These are phyloP conservation scores for Amaranthus hypochondriacus DNA, from an alignment of 148 eudicot genomes.

Conservation along the genomic window DNA sequence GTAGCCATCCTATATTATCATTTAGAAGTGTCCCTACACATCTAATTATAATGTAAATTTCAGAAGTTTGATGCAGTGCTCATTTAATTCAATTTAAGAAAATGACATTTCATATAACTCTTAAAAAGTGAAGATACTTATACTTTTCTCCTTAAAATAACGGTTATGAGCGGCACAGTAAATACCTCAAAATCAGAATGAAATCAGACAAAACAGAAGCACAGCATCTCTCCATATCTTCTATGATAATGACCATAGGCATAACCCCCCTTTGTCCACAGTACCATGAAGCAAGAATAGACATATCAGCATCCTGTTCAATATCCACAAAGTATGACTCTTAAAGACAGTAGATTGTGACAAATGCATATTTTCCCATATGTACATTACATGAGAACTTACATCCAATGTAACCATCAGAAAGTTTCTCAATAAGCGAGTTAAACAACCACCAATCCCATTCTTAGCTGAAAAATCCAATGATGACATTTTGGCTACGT, in stretches of 20 bases:
- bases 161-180: conserved; percentile 5
- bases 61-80: background rate
- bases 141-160: conserved; percentile 8
- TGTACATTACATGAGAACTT: conserved; percentile 25
- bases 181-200: conserved; percentile 77
- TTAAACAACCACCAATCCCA: conserved; percentile 83
- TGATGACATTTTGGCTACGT: conserved; percentile 85
- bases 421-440: conserved; percentile 57
- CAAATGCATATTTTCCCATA: background rate
- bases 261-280: conserved; percentile 44
- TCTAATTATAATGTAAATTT: background rate
- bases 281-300: conserved; percentile 82
- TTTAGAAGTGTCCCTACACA: background rate
- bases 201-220: conserved; percentile 72
- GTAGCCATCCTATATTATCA: background rate
- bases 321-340: conserved; percentile 11
- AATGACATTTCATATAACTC: background rate
- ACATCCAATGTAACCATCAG: conserved; percentile 55
- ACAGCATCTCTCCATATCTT: conserved; percentile 83
- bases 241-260: conserved; percentile 79
- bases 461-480: conserved; percentile 64
- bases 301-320: conserved; percentile 74
- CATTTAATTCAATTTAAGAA: background rate
- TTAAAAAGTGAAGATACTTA: background rate
- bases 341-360: conserved; percentile 1